A percentile compares a stretch with the other conserved stretches of the same genome.
These are phyloP conservation scores for Populus simonii DNA, from an alignment of 345 rosid genomes.

Conservation along the genomic window DNA sequence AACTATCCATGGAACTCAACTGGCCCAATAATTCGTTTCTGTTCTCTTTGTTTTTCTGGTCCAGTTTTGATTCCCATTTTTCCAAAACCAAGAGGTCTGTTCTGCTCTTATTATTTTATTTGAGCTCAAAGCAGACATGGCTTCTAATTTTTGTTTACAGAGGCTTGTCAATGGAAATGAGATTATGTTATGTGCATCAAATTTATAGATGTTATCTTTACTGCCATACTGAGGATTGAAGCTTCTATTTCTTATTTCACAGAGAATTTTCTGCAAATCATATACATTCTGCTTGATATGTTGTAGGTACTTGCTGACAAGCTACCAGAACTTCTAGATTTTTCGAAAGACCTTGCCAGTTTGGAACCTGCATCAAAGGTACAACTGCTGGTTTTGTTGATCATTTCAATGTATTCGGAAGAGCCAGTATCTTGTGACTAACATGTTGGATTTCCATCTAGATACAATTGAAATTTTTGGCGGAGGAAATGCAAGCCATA, in stretches of 20 bases:
- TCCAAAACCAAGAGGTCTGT: background rate
- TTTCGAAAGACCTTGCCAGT: slow-evolving; percentile 59
- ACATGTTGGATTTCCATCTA: slow-evolving; percentile 30
- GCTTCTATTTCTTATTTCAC: background rate
- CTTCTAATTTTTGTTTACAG: background rate
- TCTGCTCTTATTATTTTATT: background rate
- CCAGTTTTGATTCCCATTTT: background rate
- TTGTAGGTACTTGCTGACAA: slow-evolving; percentile 81
- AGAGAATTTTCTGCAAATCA: background rate
- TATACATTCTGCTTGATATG: slow-evolving; percentile 19
- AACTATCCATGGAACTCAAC: background rate
- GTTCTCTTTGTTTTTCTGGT: background rate
- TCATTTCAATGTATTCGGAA: background rate
- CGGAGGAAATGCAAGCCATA: slow-evolving; percentile 97
- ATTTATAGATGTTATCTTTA: background rate
- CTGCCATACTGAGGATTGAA: background rate
- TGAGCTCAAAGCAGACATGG: background rate
- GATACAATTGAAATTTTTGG: slow-evolving; percentile 91
- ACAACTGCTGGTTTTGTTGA: background rate
- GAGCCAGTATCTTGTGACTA: slow-evolving; percentile 13
- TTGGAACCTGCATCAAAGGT: slow-evolving; percentile 84
- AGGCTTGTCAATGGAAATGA: background rate
- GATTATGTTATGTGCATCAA: background rate
- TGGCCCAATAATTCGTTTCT: background rate
- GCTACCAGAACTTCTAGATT: slow-evolving; percentile 80